A percentile compares a stretch with the other conserved stretches of the same genome.
phyloP scores from a whole-genome alignment of 768 basidiomycete species.

The Tylopilus felleus region DNA sequence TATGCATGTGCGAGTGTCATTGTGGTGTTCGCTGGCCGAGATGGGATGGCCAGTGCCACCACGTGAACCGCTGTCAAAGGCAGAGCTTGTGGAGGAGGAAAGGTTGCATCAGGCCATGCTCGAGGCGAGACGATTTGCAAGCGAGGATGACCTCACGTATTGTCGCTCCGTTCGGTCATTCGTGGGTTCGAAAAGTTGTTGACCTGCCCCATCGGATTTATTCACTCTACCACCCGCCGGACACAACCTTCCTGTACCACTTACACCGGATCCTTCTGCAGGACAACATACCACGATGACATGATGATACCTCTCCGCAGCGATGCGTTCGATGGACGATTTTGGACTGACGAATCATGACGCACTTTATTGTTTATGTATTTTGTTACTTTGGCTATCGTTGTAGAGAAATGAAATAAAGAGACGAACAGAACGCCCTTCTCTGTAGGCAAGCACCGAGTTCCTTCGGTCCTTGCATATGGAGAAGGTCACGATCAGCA shows the following conservation, averaged over 20 bases:
- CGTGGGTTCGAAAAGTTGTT: slow-evolving; percentile 51
- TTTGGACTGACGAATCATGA: slow-evolving; percentile 9
- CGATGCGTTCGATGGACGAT: slow-evolving; percentile 5
- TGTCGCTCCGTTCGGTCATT: slow-evolving; percentile 61
- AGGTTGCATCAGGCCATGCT: slow-evolving; percentile 58
- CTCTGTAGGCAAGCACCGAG: slow-evolving; percentile 27
- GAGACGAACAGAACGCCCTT: slow-evolving; percentile 9
- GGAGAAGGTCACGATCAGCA: slow-evolving; percentile 18
- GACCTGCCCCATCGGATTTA: neutral
- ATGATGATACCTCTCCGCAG: slow-evolving; percentile 16
- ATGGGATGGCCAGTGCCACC: slow-evolving; percentile 58
- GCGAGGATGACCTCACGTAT: slow-evolving; percentile 50
- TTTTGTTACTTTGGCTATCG: slow-evolving; percentile 7
- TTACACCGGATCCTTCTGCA: slow-evolving; percentile 4
- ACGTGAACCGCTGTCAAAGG: slow-evolving; percentile 62
- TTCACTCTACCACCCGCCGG: neutral
- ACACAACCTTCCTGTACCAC: neutral
- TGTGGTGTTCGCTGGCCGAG: slow-evolving; percentile 61
- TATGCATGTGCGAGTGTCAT: slow-evolving; percentile 59
- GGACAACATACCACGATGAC: slow-evolving; percentile 26
- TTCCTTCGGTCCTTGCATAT: slow-evolving; percentile 28
- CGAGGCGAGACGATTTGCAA: slow-evolving; percentile 51
- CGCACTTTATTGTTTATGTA: slow-evolving; percentile 26
- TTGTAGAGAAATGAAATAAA: neutral
- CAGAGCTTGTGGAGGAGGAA: slow-evolving; percentile 67